phyloP scores from a whole-genome alignment of 192 early-diverging fungal species.

The Backusella sp. region DNA sequence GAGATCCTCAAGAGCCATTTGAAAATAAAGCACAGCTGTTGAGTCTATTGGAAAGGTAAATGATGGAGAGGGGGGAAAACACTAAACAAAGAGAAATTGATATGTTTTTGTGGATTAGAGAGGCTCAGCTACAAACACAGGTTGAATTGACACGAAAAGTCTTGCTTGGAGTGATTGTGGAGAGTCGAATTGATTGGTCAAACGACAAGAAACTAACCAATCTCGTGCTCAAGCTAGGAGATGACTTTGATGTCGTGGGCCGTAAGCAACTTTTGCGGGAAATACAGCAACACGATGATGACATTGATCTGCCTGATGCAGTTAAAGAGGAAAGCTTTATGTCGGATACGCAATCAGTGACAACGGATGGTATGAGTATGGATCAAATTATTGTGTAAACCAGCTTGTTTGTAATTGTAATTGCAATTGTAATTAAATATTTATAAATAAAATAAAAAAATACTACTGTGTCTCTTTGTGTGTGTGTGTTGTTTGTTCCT shows the following conservation, averaged over 20 bases:
- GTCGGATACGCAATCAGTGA: not conserved
- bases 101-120: not conserved
- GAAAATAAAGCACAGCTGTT: not conserved
- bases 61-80: not conserved
- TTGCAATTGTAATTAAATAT: not conserved
- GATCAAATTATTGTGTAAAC: not conserved
- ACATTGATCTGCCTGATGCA: not conserved
- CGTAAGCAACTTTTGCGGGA: not conserved
- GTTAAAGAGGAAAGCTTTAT: not conserved
- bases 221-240: conserved; percentile 34
- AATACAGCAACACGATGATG: not conserved
- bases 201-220: conserved; percentile 34
- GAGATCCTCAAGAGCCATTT: not conserved
- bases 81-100: not conserved
- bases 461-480: no score
- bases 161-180: conserved; percentile 29
- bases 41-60: not conserved
- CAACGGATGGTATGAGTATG: not conserved
- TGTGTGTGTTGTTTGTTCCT: no score
- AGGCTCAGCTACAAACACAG: not conserved
- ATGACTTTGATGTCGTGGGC: conserved; percentile 6
- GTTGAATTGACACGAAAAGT: not conserved
- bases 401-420: not conserved
- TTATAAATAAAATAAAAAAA: no score
- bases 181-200: conserved; percentile 46